phyloP scores from a whole-genome alignment of 1,284 basidiomycete genomes.

The Gastroboletus turbinatus region DNA sequence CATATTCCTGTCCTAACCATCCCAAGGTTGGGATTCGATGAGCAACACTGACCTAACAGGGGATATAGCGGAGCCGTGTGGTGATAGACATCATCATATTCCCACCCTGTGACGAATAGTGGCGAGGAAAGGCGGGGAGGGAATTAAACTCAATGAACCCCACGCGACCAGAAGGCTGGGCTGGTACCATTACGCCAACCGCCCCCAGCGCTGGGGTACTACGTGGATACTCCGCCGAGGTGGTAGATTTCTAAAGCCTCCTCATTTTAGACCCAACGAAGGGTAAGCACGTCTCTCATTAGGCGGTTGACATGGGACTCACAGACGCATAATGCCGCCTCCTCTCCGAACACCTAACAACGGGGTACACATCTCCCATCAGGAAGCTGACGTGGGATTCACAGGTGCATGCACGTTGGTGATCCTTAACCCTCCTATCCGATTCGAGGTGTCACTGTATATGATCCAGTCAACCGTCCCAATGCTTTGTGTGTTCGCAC shows the following conservation, averaged over 20 bases:
- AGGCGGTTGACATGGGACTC: too few relatives aligned
- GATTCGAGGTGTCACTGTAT: too few relatives aligned
- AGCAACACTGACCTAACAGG: too few relatives aligned
- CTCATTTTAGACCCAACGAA: too few relatives aligned
- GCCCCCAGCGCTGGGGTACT: not conserved
- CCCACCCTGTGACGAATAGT: not conserved
- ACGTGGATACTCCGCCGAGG: not conserved
- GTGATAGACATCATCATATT: not conserved
- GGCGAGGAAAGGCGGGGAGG: not conserved
- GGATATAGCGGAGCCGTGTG: too few relatives aligned
- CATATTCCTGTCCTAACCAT: too few relatives aligned
- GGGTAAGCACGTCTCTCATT: too few relatives aligned
- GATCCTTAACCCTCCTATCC: too few relatives aligned
- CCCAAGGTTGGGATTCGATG: too few relatives aligned
- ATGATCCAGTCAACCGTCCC: not conserved
- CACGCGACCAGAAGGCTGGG: not conserved
- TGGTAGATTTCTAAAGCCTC: not conserved
- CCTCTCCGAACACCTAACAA: not conserved
- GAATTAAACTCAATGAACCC: not conserved
- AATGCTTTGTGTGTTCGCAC: too few relatives aligned
- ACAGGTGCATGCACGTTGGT: not conserved
- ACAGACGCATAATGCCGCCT: too few relatives aligned
- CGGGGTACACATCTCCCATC: not conserved
- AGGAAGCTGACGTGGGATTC: not conserved
- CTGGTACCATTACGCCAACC: not conserved